Percentiles rank a stretch among this genome's conserved stretches.
Conservation (phyloP, 78 protist genomes). For the Cavenderia fasciculata region DNA sequence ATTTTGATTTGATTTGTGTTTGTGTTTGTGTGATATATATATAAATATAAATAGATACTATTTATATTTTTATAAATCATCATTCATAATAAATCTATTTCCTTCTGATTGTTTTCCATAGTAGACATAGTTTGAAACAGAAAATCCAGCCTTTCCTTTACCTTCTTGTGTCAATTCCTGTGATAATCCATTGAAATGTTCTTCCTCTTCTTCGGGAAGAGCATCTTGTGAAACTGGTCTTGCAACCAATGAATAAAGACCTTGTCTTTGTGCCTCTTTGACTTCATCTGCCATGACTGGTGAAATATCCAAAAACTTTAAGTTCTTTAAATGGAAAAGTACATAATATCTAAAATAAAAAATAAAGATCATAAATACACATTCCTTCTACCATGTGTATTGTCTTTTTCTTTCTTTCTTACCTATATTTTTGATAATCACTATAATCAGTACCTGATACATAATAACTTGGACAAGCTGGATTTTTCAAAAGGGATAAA, state of each 20-base stretch:
- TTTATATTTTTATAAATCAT: constrained; percentile 79
- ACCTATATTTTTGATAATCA: constrained; percentile 78
- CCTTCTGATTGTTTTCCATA: constrained; percentile 89
- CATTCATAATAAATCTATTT: constrained; percentile 85
- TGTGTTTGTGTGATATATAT: too few relatives aligned
- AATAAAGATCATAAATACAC: too few relatives aligned
- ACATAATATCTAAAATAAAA: constrained; percentile 75
- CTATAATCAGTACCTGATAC: constrained; percentile 46
- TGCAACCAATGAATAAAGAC: constrained; percentile 49
- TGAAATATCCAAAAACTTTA: constrained; percentile 79
- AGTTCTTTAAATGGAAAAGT: constrained; percentile 45
- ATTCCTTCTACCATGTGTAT: too few relatives aligned
- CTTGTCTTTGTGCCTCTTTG: constrained; percentile 69
- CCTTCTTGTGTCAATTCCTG: constrained; percentile 67
- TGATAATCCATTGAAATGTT: constrained; percentile 23
- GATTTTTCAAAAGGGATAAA: constrained; percentile 78
- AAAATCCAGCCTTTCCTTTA: constrained; percentile 60
- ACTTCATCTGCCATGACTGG: constrained; percentile 72
- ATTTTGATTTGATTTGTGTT: too few relatives aligned
- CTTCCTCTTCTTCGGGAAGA: neutral
- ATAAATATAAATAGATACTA: too few relatives aligned
- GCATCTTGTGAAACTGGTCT: constrained; percentile 20
- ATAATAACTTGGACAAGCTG: constrained; percentile 79
- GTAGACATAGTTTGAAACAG: constrained; percentile 70
- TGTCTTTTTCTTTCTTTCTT: too few relatives aligned